phyloP scores from a whole-genome alignment of 1,139 yeast genomes.

The Yamadazyma dendronema region DNA sequence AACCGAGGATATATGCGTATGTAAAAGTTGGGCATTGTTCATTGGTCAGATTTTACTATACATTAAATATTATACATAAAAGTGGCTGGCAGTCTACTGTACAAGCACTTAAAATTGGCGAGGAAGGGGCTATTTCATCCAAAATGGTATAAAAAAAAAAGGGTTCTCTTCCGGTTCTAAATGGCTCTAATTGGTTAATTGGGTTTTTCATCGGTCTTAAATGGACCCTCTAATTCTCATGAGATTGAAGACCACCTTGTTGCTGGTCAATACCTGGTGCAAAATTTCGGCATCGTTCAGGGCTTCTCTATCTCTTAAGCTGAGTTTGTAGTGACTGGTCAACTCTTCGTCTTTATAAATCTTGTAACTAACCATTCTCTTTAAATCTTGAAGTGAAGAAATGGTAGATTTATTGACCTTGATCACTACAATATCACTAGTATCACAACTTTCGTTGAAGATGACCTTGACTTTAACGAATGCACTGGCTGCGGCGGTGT shows the following conservation, averaged over 20 bases:
- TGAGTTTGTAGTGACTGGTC: slow-evolving; percentile 29
- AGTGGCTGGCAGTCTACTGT: too few species aligned
- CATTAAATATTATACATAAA: too few species aligned
- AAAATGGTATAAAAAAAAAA: too few species aligned
- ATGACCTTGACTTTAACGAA: slow-evolving; percentile 31
- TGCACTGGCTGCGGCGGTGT: slow-evolving; percentile 12
- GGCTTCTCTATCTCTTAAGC: slow-evolving; percentile 13
- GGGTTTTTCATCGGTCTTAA: too few species aligned
- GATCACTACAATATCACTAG: slow-evolving; percentile 33
- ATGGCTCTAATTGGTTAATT: too few species aligned
- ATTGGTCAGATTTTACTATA: too few species aligned
- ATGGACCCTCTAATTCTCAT: slow-evolving; percentile 20
- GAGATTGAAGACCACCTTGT: slow-evolving; percentile 30
- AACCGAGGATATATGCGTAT: too few species aligned
- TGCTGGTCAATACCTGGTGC: slow-evolving; percentile 20
- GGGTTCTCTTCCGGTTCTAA: too few species aligned
- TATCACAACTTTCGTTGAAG: slow-evolving; percentile 24
- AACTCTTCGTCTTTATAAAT: slow-evolving; percentile 34
- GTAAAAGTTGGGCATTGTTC: too few species aligned
- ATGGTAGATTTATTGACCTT: slow-evolving; percentile 27
- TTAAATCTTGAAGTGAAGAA: slow-evolving; percentile 29
- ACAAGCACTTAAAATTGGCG: too few species aligned
- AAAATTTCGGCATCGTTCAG: slow-evolving; percentile 23
- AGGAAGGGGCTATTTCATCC: too few species aligned
- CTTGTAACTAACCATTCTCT: slow-evolving; percentile 30